phyloP scores from a whole-genome alignment of 2,329 filamentous ascomycete species.

The Trichoderma oligosporum region DNA sequence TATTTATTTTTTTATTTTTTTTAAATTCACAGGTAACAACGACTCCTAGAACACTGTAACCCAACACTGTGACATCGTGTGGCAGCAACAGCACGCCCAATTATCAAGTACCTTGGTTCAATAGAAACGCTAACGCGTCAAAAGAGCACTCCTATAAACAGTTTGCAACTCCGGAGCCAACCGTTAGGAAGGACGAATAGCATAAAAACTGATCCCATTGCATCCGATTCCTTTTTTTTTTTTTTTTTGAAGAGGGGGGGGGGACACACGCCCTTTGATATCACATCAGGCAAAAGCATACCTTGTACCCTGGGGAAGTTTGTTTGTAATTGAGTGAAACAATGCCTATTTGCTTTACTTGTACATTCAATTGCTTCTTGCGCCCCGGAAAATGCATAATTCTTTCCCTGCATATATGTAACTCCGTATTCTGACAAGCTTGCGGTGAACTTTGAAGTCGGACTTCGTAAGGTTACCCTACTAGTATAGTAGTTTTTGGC shows the following conservation, averaged over 20 bases:
- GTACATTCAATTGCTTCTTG: neutral
- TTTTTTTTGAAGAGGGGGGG: neutral
- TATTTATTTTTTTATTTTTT: neutral
- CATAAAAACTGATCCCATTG: neutral
- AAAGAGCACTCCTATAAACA: neutral
- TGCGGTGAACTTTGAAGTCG: neutral
- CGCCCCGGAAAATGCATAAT: neutral
- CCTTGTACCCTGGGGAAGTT: neutral
- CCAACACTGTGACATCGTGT: neutral
- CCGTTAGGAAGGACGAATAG: neutral
- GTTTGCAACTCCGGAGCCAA: neutral
- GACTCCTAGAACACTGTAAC: neutral
- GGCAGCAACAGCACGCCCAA: neutral
- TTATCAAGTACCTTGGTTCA: neutral
- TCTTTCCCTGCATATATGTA: neutral
- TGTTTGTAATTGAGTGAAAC: neutral
- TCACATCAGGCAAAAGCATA: neutral
- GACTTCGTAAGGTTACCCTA: neutral
- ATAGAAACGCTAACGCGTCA: neutral
- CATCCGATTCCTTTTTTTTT: neutral
- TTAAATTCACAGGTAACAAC: neutral
- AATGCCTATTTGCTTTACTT: neutral
- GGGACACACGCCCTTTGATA: neutral
- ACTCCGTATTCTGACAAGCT: neutral
- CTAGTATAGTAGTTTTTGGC: neutral